A percentile compares a stretch with the other conserved stretches of the same genome.
phyloP scores from a whole-genome alignment of 352 stramenopile species.

The Globisporangium nagaii region DNA sequence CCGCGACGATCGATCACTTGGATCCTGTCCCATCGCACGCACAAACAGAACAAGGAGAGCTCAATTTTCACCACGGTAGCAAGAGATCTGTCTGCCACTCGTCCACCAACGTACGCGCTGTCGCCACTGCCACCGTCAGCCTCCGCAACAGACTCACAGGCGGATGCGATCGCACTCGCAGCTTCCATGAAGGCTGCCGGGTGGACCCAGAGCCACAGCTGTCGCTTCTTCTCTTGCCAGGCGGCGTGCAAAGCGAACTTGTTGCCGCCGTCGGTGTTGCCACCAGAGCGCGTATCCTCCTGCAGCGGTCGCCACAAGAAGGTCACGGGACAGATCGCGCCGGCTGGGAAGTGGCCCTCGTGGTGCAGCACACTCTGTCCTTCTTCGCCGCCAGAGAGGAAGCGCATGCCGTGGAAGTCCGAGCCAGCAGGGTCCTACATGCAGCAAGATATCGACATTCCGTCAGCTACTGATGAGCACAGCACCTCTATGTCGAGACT shows the following conservation, averaged over 20 bases:
- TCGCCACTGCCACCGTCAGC: conserved; percentile 33
- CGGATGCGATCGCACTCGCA: conserved; percentile 43
- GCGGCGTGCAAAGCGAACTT: conserved; percentile 31
- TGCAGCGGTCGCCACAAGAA: conserved; percentile 70
- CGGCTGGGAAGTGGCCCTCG: conserved; percentile 41
- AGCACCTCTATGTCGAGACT: not conserved
- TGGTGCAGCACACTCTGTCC: conserved; percentile 51
- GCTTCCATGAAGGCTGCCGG: conserved; percentile 71
- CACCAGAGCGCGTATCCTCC: conserved; percentile 14
- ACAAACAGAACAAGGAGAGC: not conserved
- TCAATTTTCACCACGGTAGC: not conserved
- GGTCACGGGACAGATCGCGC: conserved; percentile 60
- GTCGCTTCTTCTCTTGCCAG: conserved; percentile 43
- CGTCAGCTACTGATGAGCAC: not conserved
- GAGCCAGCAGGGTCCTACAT: conserved; percentile 52
- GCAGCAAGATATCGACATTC: not conserved
- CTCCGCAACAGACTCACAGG: conserved; percentile 38
- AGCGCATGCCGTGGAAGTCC: conserved; percentile 48
- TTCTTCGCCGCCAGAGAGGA: conserved; percentile 50
- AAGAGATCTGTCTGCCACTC: not conserved
- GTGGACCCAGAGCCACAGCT: conserved; percentile 81
- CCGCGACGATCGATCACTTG: conserved; percentile 67
- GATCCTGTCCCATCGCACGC: too few species aligned
- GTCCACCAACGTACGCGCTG: not conserved
- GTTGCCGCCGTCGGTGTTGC: not conserved